phyloP scores from a whole-genome alignment of 805 yeast genomes.

The Candida sonorensis region DNA sequence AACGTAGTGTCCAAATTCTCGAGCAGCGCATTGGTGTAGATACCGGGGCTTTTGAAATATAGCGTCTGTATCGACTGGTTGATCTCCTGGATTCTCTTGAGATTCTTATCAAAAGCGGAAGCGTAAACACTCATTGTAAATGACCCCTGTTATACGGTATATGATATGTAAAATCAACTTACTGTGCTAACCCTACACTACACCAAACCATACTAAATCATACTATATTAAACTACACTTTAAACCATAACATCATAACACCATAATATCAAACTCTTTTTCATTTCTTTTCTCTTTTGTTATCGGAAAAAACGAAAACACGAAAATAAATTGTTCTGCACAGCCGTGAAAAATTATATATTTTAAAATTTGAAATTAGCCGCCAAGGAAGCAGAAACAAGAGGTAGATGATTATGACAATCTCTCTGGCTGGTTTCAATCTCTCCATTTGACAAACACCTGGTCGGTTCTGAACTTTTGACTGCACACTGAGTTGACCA shows the following conservation, averaged over 20 bases:
- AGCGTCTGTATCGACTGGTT: conserved; percentile 16
- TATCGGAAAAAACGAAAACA: no score
- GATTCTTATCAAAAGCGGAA: conserved; percentile 11
- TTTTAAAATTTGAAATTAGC: background rate
- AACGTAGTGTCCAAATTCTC: conserved; percentile 15
- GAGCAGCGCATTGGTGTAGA: conserved; percentile 18
- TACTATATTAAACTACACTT: no score
- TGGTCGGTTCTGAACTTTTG: conserved; percentile 95
- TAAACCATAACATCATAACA: no score
- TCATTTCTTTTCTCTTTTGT: no score
- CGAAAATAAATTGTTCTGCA: no score
- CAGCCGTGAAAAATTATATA: no score
- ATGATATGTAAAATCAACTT: background rate
- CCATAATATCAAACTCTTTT: no score
- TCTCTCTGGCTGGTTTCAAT: conserved; percentile 18
- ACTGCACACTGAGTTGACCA: conserved; percentile 76
- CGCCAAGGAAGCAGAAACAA: conserved; percentile 1
- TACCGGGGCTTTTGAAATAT: conserved; percentile 15
- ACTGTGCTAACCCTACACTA: no score
- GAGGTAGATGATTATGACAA: background rate
- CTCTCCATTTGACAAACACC: conserved; percentile 87
- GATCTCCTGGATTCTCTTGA: conserved; percentile 10
- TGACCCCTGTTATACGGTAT: no score
- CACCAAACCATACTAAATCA: no score
- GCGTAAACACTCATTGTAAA: no score